phyloP scores from a whole-genome alignment of 1,139 yeast species.

The Kluyveromyces sp. region DNA sequence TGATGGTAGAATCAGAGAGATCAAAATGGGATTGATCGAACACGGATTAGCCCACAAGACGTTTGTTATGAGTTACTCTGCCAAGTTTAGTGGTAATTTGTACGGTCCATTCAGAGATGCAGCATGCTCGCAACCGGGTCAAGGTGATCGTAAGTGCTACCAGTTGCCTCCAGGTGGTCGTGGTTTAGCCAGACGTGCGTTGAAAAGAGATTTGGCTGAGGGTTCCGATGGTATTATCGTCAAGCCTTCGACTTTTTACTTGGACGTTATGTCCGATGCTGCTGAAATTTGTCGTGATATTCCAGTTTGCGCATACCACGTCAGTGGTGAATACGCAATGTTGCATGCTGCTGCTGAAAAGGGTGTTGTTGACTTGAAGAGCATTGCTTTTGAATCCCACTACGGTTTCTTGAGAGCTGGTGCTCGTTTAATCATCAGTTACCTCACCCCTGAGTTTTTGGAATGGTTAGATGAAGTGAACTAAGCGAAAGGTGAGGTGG shows the following conservation, averaged over 20 bases:
- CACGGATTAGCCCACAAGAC: conserved; percentile 85
- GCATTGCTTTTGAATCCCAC: conserved; percentile 87
- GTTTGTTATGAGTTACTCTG: conserved; percentile 87
- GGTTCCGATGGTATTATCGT: conserved; percentile 96
- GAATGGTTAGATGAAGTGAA: conserved; percentile 62
- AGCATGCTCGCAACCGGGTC: conserved; percentile 83
- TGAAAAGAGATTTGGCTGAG: conserved; percentile 75
- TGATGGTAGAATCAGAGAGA: conserved; percentile 88
- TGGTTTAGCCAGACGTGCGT: conserved; percentile 90
- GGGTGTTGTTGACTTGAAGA: conserved; percentile 81
- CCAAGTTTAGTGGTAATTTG: conserved; percentile 83
- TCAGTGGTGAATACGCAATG: conserved; percentile 97
- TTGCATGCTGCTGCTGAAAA: conserved; percentile 97
- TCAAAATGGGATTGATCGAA: conserved; percentile 74
- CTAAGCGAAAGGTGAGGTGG: no score
- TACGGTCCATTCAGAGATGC: conserved; percentile 99
- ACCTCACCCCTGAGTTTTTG: conserved; percentile 91
- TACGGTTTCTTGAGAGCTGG: conserved; percentile 94
- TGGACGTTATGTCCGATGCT: conserved; percentile 87
- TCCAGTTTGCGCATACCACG: conserved; percentile 94
- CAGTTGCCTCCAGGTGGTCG: conserved; percentile 91
- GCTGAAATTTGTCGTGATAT: conserved; percentile 71
- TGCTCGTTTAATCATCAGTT: conserved; percentile 82
- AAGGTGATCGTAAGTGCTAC: conserved; percentile 88
- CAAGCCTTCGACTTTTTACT: conserved; percentile 94